Conservation (phyloP, 169 alveolate species). For the Plasmodium vinckei region DNA sequence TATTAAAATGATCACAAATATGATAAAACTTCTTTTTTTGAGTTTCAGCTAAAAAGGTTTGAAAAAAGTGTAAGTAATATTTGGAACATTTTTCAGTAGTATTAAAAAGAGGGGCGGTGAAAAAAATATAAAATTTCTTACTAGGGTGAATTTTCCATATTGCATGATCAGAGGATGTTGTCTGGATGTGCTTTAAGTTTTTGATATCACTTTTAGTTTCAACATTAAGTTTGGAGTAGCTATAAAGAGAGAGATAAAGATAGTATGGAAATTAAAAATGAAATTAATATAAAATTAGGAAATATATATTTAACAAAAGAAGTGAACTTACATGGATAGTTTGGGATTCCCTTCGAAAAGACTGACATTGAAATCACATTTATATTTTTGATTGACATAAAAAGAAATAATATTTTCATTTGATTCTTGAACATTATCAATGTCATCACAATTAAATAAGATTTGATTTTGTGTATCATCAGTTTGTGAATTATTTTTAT, state of each 20-base stretch:
- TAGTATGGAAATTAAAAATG: neutral
- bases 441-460: neutral
- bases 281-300: neutral
- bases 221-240: slow-evolving; percentile 50
- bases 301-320: neutral
- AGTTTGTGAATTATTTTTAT: neutral
- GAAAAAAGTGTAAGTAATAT: neutral
- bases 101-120: no score
- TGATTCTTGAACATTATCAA: neutral
- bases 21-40: slow-evolving; percentile 51
- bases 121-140: neutral
- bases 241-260: neutral
- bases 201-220: slow-evolving; percentile 63
- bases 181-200: slow-evolving; percentile 26
- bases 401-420: slow-evolving; percentile 24
- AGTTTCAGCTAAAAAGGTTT: neutral
- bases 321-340: slow-evolving; percentile 15
- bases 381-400: slow-evolving; percentile 54
- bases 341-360: slow-evolving; percentile 39
- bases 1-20: slow-evolving; percentile 56
- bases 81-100: no score
- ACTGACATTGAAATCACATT: slow-evolving; percentile 38
- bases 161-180: slow-evolving; percentile 25
- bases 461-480: neutral
- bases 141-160: slow-evolving; percentile 65